Base-by-base conservation (phyloP, 1,284 basidiomycete genomes). In the Irpex lacteus region DNA sequence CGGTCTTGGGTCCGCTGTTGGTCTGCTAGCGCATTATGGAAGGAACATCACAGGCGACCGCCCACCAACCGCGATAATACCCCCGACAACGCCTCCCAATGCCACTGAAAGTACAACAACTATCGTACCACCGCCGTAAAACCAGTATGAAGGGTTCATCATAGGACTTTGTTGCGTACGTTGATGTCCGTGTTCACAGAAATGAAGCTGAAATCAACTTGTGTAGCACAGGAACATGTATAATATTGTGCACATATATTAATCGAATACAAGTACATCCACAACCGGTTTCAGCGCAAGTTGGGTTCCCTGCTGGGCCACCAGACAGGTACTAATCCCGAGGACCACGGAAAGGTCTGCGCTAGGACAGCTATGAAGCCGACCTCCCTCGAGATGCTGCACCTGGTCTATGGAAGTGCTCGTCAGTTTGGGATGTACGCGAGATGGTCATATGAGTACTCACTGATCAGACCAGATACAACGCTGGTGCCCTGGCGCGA, bases 1-100 rank as follows among this genome's bases (percentile, higher is more conserved):
- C 52, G 85, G 87, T 8, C 69, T 91, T 4, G 89, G 89, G n/a
- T 83, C 85, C 63, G 82, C 80, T 6, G 73, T 83, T 8, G 90
- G 89, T 15, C 72, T 87, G 44, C 65, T 88, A 34, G 76, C 81
- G 8, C 88, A 90, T 72, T 79, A 85, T 63, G 76, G 74, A 34
- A 80, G 84, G 59, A 79, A 76, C 13, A 62, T 85, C 9, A 76
- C 81, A 21, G 86, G 86, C 36, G 82, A 88, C 66, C 72, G 67
- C 18, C 69, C 78, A 61, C 80, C 86, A 44, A 77, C 76, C 63
- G 70, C 76, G 21, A 70, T 73, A 55, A 68, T 80, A 5, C 76
- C 78, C n/a, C 68, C 52, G 26, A 58, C 54, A 34, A 56, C 7
- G 13, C 50, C 50, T 52, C 50, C 26, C 11, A 56, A 56, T 36